Percentiles rank a stretch among this genome's conserved stretches.
Evolutionary conservation across 495 filamentous ascomycete genomes (phyloP).

Genomic region (Aspergillus sparsus): DNA sequence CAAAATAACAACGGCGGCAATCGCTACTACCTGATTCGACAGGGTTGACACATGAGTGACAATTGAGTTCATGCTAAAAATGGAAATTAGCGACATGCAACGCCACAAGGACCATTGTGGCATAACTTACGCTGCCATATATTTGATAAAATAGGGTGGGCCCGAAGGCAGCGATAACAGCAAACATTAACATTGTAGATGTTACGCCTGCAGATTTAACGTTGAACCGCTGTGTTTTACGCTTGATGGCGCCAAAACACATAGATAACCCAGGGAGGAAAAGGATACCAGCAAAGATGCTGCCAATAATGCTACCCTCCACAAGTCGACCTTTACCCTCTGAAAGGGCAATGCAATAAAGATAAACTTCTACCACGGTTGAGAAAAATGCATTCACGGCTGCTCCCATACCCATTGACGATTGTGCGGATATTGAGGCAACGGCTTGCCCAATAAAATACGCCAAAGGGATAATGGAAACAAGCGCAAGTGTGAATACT

Average conservation of each 20-base stretch:
- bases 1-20: slow-evolving; percentile 92
- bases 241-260: slow-evolving; percentile 97
- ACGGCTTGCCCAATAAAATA: slow-evolving; percentile 99
- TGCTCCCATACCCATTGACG: slow-evolving; percentile 98
- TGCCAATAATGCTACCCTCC: slow-evolving; percentile 95
- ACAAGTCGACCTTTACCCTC: slow-evolving; percentile 92
- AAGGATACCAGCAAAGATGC: slow-evolving; percentile 94
- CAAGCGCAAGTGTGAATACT: slow-evolving; percentile 79
- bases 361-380: slow-evolving; percentile 96
- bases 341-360: slow-evolving; percentile 92
- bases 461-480: slow-evolving; percentile 94
- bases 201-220: slow-evolving; percentile 96
- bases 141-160: slow-evolving; percentile 99
- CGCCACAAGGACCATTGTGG: neutral
- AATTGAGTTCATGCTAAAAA: slow-evolving; percentile 82
- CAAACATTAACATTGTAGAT: slow-evolving; percentile 97
- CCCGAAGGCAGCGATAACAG: slow-evolving; percentile 94
- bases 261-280: slow-evolving; percentile 97
- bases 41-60: slow-evolving; percentile 67
- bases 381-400: slow-evolving; percentile 99
- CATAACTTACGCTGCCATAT: slow-evolving; percentile 78
- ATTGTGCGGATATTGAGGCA: slow-evolving; percentile 98
- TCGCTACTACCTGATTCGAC: slow-evolving; percentile 56
- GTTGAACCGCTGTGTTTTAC: slow-evolving; percentile 99
- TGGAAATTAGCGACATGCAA: slow-evolving; percentile 25